These are phyloP conservation scores for Papiliotrema nemorosa DNA, from an alignment of 1,284 basidiomycete species.

Conservation along the genomic window DNA sequence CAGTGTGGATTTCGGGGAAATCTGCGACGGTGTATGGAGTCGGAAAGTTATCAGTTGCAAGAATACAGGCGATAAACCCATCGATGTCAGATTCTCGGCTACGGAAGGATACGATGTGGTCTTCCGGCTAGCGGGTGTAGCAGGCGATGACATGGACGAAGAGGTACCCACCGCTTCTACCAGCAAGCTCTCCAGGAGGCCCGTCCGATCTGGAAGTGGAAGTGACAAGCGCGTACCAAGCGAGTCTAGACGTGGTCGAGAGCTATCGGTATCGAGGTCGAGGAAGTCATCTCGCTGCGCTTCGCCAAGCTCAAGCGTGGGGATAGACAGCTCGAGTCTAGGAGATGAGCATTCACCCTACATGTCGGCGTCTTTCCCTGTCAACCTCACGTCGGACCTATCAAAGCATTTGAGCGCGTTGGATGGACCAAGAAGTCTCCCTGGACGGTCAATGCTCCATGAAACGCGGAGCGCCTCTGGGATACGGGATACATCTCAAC, in stretches of 20 bases:
- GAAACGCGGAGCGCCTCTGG: conserved; percentile 6
- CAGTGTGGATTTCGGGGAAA: conserved; percentile 52
- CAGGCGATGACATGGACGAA: conserved; percentile 45
- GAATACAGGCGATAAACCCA: conserved; percentile 49
- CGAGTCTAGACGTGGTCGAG: neutral
- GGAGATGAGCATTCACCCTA: conserved; percentile 3
- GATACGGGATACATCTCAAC: conserved; percentile 28
- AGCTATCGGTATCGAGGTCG: neutral
- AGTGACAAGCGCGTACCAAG: neutral
- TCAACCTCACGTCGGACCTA: neutral
- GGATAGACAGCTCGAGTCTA: neutral
- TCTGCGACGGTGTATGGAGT: conserved; percentile 52
- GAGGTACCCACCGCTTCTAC: conserved; percentile 23
- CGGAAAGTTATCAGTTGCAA: conserved; percentile 51
- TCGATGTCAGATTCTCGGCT: conserved; percentile 52
- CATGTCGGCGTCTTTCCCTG: neutral
- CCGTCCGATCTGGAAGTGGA: conserved; percentile 9
- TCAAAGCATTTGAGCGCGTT: conserved; percentile 1
- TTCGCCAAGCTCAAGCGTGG: conserved; percentile 10
- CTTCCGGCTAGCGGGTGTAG: conserved; percentile 51
- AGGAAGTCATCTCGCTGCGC: conserved; percentile 3
- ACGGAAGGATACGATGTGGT: conserved; percentile 50
- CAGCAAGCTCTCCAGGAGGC: too few relatives aligned
- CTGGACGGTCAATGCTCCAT: too few relatives aligned
- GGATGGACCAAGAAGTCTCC: conserved; percentile 1